Base-by-base conservation (phyloP, 2,329 filamentous ascomycete species). In the Fusarium coffeatum region DNA sequence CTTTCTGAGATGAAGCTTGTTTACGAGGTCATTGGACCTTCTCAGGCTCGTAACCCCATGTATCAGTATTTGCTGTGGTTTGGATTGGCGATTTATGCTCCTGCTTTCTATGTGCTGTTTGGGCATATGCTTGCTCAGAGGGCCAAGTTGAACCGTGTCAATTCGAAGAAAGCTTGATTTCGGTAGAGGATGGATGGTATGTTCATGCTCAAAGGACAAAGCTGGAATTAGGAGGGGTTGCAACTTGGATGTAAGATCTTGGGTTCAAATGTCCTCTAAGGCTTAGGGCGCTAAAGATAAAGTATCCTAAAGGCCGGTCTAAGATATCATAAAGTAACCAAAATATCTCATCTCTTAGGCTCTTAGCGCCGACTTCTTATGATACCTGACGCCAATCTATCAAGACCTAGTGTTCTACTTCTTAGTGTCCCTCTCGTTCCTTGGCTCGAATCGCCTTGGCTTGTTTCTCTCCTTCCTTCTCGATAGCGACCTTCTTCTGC, bases 401-500 rank as follows among this genome's bases (percentile, higher is more conserved):
- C 18, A 37, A 37, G 10, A n/a, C 10, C 18, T 6, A 37, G 18
- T 37, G 18, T n/a, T 37, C 10, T 37, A 6, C 18, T 7, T 4
- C 2, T 37, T 2, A 2, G 3, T n/a, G 1, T 37, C 10, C 18
- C 13, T 37, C 78, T 71, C 87, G 83, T 47, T 86, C 85, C 72
- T 81, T 84, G 15, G 85, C 82, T 49, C 83, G 83, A 34, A 87
- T 83, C n/a, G 79, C 79, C 69, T 88, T 88, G 55, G 88, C 87
- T 69, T 89, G 85, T 74, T 88, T 89, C 70, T 88, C 90, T 8
- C 93, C 93, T 53, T 88, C 87, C 80, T 93, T 91, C 80, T 97
- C 92, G 63, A 97, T 95, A 18, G 84, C 85, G 50, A 89, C 88
- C 82, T 97, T 97, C 80, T 94, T 89, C 75, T 93, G 88, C 11